phyloP scores from a whole-genome alignment of 2,329 filamentous ascomycete genomes.

The Diplodia mutila region DNA sequence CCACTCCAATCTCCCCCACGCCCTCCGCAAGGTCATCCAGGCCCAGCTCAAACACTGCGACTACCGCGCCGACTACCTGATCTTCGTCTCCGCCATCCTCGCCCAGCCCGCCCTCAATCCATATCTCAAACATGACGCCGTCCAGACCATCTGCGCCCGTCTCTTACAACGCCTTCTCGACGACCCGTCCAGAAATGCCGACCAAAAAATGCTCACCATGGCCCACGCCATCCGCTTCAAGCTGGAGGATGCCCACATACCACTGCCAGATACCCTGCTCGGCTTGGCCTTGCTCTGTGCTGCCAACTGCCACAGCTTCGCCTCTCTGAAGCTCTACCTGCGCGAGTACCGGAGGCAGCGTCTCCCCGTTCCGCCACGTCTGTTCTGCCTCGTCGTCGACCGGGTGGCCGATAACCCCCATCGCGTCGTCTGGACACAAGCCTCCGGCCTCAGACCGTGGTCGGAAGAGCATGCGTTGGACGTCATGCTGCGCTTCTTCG shows the following conservation, averaged over 20 bases:
- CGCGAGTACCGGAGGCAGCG: not conserved
- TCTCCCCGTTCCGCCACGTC: not conserved
- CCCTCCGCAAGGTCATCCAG: not conserved
- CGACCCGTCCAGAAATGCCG: not conserved
- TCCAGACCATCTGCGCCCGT: not conserved
- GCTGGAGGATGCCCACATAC: not conserved
- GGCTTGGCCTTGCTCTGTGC: not conserved
- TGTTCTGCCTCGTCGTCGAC: not conserved
- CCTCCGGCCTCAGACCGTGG: not conserved
- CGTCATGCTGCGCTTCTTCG: not conserved
- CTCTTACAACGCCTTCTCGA: not conserved
- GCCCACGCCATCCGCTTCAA: conserved; percentile 14
- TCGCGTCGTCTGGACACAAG: not conserved
- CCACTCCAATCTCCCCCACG: not conserved
- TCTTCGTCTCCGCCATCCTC: not conserved
- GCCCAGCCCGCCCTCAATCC: not conserved
- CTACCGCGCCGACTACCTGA: conserved; percentile 1
- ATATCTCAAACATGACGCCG: not conserved
- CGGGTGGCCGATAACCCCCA: not conserved
- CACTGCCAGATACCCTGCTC: not conserved
- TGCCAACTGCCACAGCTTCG: not conserved
- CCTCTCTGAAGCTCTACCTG: conserved; percentile 2
- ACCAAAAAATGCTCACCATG: not conserved
- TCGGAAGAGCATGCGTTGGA: not conserved
- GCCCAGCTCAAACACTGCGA: not conserved